phyloP scores from a whole-genome alignment of 257 asterid genomes.

The Scutellaria galericulata region DNA sequence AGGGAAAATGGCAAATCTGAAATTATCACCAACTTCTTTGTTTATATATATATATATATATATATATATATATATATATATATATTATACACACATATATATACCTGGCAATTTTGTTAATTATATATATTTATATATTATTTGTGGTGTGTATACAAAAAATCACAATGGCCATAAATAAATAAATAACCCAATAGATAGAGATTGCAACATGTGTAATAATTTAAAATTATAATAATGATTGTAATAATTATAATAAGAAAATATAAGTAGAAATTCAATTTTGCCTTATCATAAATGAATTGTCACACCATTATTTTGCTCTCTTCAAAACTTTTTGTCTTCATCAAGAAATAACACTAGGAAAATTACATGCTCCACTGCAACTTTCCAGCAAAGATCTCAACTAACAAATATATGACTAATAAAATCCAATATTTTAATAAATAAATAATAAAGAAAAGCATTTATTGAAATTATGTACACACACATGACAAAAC shows the following conservation, averaged over 20 bases:
- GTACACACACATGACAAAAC: conserved; percentile 29
- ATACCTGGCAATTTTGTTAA: neutral
- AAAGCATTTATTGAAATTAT: neutral
- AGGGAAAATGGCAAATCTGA: too few relatives aligned
- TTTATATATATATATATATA: too few relatives aligned
- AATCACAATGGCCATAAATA: too few relatives aligned
- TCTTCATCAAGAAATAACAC: conserved; percentile 29
- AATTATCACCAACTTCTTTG: too few relatives aligned
- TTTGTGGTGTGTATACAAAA: conserved; percentile 22
- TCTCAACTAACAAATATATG: conserved; percentile 23
- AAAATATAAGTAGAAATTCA: conserved; percentile 29
- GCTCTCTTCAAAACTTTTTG: conserved; percentile 24
- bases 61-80: too few relatives aligned
- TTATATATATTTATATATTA: neutral
- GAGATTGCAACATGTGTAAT: neutral
- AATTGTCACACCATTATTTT: conserved; percentile 27
- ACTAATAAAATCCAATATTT: neutral
- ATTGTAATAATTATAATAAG: too few relatives aligned
- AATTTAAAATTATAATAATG: neutral
- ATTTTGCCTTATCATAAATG: conserved; percentile 33
- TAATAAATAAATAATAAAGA: neutral
- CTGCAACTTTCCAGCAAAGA: conserved; percentile 44
- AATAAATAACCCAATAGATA: neutral
- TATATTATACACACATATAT: too few relatives aligned
- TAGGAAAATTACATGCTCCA: conserved; percentile 20